A percentile compares a stretch with the other conserved stretches of the same genome.
phyloP scores from a whole-genome alignment of 768 basidiomycete species.

The Tricholoma hemisulphureum region DNA sequence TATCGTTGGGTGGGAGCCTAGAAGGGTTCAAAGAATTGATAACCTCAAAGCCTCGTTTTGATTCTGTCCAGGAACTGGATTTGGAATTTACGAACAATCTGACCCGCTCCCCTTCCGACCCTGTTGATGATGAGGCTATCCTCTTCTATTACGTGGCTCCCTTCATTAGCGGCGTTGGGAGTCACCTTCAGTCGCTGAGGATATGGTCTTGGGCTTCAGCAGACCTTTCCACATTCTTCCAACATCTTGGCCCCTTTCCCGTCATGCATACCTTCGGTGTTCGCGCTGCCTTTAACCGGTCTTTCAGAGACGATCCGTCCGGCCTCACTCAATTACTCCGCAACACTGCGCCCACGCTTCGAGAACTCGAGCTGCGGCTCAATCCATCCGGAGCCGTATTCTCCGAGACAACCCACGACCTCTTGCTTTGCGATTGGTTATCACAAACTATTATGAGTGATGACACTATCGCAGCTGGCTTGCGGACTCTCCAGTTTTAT shows the following conservation, averaged over 20 bases:
- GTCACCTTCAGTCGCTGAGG: constrained; percentile 33
- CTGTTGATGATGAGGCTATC: constrained; percentile 19
- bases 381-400: constrained; percentile 35
- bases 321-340: constrained; percentile 35
- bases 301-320: constrained; percentile 33
- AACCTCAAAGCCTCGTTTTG: constrained; percentile 30
- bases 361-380: constrained; percentile 37
- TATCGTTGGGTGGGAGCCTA: constrained; percentile 39
- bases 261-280: constrained; percentile 32
- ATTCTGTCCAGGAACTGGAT: constrained; percentile 32
- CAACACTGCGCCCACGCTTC: constrained; percentile 29
- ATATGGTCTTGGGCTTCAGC: constrained; percentile 41
- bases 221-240: constrained; percentile 42
- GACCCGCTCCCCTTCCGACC: constrained; percentile 7
- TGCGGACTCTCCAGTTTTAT: constrained; percentile 40
- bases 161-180: constrained; percentile 37
- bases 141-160: constrained; percentile 36
- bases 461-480: constrained; percentile 25
- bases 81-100: constrained; percentile 41
- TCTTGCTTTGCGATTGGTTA: constrained; percentile 36
- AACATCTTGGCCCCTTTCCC: constrained; percentile 31
- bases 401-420: constrained; percentile 24
- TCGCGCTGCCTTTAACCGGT: constrained; percentile 40
- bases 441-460: constrained; percentile 24
- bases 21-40: constrained; percentile 34